phyloP scores from a whole-genome alignment of 306 rosid genomes.

The Quercus ilex region DNA sequence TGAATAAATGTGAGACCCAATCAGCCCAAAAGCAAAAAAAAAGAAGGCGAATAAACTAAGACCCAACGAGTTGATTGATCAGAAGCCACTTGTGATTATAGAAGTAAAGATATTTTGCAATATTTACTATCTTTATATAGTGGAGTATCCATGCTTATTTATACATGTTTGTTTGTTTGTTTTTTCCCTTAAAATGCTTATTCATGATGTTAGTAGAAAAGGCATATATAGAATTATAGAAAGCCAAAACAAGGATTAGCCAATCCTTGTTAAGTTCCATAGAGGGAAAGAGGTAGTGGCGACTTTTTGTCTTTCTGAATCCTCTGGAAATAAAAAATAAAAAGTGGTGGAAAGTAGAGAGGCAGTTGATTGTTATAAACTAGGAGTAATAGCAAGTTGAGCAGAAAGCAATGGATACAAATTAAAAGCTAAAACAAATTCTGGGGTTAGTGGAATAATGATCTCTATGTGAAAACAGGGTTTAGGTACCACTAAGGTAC shows the following conservation, averaged over 20 bases:
- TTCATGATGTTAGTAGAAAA: not conserved
- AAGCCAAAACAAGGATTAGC: slow-evolving; percentile 3
- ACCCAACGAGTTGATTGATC: not conserved
- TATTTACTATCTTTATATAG: not conserved
- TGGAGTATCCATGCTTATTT: not conserved
- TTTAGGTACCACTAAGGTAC: not conserved
- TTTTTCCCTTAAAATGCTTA: not conserved
- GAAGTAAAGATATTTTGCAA: not conserved
- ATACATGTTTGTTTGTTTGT: no score
- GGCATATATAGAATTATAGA: no score
- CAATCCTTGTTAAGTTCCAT: slow-evolving; percentile 12
- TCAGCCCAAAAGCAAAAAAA: no score
- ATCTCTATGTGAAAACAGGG: not conserved
- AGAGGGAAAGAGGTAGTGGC: slow-evolving; percentile 8
- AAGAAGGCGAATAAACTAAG: not conserved
- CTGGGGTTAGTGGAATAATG: slow-evolving; percentile 17
- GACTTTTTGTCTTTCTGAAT: slow-evolving; percentile 5
- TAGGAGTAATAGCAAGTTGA: not conserved
- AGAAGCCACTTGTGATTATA: not conserved
- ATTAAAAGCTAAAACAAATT: not conserved
- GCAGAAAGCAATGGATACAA: not conserved
- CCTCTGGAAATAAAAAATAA: not conserved
- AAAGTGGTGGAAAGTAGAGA: slow-evolving; percentile 7
- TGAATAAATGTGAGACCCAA: not conserved
- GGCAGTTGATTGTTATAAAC: slow-evolving; percentile 2